Evolutionary conservation across 352 stramenopile genomes (phyloP).

Genomic region (Phytophthora aleatoria): DNA sequence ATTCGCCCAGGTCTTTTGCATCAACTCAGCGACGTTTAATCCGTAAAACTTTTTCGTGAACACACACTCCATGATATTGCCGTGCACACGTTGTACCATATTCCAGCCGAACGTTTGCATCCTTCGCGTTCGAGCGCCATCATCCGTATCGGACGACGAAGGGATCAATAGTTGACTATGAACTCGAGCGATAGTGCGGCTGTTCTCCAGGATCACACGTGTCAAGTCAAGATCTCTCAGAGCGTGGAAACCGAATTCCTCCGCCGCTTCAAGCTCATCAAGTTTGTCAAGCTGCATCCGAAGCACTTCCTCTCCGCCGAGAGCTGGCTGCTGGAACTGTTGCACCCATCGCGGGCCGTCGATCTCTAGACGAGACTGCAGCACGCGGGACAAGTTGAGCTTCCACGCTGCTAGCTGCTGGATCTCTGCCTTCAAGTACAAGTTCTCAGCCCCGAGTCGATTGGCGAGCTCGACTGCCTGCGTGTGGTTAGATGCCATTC

Average conservation of each 20-base stretch:
- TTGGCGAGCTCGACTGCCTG: constrained; percentile 32
- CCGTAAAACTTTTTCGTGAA: constrained; percentile 44
- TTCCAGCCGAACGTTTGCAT: constrained; percentile 44
- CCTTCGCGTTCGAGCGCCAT: constrained; percentile 13
- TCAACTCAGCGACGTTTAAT: constrained; percentile 32
- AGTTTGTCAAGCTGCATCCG: constrained; percentile 22
- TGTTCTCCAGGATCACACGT: constrained; percentile 39
- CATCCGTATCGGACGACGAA: constrained; percentile 25
- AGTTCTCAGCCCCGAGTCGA: constrained; percentile 47
- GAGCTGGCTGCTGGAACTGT: constrained; percentile 23
- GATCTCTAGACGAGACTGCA: constrained; percentile 27
- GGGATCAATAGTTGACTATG: constrained; percentile 27
- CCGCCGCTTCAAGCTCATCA: constrained; percentile 28
- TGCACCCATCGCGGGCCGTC: constrained; percentile 23
- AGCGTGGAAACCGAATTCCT: constrained; percentile 40
- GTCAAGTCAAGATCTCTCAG: constrained; percentile 39
- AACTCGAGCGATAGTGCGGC: constrained; percentile 27
- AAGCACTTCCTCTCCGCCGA: constrained; percentile 13
- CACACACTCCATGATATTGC: constrained; percentile 41
- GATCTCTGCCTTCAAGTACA: constrained; percentile 44
- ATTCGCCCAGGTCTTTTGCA: constrained; percentile 51
- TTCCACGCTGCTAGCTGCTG: constrained; percentile 44
- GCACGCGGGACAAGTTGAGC: constrained; percentile 32
- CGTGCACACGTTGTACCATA: constrained; percentile 37
- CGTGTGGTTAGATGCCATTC: constrained; percentile 12